Conservation (phyloP, 2,329 filamentous ascomycete species). For the Iodosphaeria phyllophila region DNA sequence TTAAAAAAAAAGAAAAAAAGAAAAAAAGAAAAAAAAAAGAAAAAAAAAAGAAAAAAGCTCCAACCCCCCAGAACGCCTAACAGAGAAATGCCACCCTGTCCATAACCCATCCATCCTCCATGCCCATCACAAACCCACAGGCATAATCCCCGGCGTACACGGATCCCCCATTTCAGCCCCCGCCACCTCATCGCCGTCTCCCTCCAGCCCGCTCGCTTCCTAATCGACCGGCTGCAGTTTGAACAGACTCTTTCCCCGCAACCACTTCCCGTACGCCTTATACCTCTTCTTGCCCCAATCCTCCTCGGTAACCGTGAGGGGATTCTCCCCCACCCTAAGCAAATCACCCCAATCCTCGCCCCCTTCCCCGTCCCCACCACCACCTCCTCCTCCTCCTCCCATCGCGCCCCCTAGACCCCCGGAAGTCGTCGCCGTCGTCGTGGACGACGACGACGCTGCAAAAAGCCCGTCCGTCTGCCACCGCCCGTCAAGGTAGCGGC, state of each 20-base stretch:
- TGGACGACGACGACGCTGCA: too few relatives aligned
- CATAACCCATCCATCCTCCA: too few relatives aligned
- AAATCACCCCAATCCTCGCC: slow-evolving; percentile 59
- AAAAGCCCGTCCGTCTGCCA: slow-evolving; percentile 40
- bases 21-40: too few relatives aligned
- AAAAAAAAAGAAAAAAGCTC: too few relatives aligned
- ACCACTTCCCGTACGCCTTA: slow-evolving; percentile 90
- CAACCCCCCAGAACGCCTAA: too few relatives aligned
- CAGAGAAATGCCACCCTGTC: too few relatives aligned
- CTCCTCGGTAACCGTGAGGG: slow-evolving; percentile 71
- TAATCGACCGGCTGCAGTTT: slow-evolving; percentile 62
- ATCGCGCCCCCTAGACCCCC: neutral
- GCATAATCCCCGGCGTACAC: too few relatives aligned
- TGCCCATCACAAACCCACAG: slow-evolving; percentile 2
- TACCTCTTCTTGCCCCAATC: slow-evolving; percentile 87
- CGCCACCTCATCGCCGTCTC: too few relatives aligned
- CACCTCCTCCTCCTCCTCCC: slow-evolving; percentile 4
- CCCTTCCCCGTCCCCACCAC: slow-evolving; percentile 39
- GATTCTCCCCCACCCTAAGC: slow-evolving; percentile 59
- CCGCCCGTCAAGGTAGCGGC: slow-evolving; percentile 59
- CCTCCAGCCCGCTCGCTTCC: too few relatives aligned
- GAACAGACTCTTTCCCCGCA: slow-evolving; percentile 86
- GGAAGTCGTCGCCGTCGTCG: slow-evolving; percentile 7
- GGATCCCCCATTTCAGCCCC: too few relatives aligned
- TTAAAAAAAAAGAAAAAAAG: too few relatives aligned